A percentile compares a stretch with the other conserved stretches of the same genome.
Conservation (phyloP, 2,329 filamentous ascomycete genomes). For the Hortaea werneckii region DNA sequence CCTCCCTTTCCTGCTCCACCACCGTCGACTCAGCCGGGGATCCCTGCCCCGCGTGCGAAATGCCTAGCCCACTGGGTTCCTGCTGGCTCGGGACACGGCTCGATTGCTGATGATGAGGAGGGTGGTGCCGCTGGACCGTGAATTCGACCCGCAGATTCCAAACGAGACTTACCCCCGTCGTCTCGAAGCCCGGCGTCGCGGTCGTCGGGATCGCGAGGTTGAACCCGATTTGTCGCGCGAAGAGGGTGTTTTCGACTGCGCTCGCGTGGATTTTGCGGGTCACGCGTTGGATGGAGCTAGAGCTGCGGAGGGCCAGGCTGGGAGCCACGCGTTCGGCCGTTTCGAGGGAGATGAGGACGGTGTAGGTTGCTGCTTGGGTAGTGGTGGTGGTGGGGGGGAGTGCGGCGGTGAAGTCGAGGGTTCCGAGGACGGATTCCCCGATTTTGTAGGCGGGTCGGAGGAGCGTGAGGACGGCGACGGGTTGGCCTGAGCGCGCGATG, state of each 20-base stretch:
- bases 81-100: too few relatives aligned
- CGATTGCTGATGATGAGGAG: background rate
- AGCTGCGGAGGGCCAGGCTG: slow-evolving; percentile 70
- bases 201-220: slow-evolving; percentile 70
- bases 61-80: slow-evolving; percentile 9
- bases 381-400: background rate
- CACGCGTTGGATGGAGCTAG: slow-evolving; percentile 74
- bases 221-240: slow-evolving; percentile 68
- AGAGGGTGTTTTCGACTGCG: slow-evolving; percentile 73
- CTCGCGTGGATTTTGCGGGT: slow-evolving; percentile 73
- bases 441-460: slow-evolving; percentile 80
- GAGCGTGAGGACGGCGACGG: slow-evolving; percentile 83
- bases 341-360: slow-evolving; percentile 74
- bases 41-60: background rate
- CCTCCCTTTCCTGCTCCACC: slow-evolving; percentile 55
- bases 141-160: slow-evolving; percentile 92
- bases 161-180: slow-evolving; percentile 73
- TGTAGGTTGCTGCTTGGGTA: slow-evolving; percentile 62
- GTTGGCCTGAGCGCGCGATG: slow-evolving; percentile 81
- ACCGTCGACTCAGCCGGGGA: slow-evolving; percentile 51
- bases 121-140: slow-evolving; percentile 48
- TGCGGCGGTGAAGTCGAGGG: slow-evolving; percentile 63
- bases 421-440: slow-evolving; percentile 75
- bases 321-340: slow-evolving; percentile 75
- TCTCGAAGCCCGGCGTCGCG: slow-evolving; percentile 85